Percentiles rank a stretch among this genome's conserved stretches.
phyloP scores from a whole-genome alignment of 192 early-diverging fungal genomes.

The Linnemannia zychae region DNA sequence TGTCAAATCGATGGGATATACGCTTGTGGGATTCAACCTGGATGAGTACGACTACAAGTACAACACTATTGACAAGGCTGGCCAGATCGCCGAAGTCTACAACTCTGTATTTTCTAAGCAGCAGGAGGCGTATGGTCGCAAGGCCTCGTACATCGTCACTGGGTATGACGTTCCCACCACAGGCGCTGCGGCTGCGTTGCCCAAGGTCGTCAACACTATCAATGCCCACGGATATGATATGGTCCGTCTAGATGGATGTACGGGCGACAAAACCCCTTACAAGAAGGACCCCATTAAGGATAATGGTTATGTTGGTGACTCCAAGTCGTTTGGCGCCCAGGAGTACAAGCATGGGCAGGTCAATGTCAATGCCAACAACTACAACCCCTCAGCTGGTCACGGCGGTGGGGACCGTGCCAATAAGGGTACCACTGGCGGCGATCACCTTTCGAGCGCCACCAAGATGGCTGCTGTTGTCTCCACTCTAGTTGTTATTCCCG shows the following conservation, averaged over 20 bases:
- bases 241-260: conserved; percentile 67
- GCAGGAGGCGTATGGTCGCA: conserved; percentile 63
- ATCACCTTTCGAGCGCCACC: conserved; percentile 4
- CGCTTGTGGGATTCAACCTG: conserved; percentile 62
- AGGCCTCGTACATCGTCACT: conserved; percentile 61
- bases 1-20: conserved; percentile 58
- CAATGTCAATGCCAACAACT: conserved; percentile 28
- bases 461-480: background rate
- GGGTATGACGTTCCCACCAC: conserved; percentile 67
- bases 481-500: conserved; percentile 12
- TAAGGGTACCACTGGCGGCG: conserved; percentile 2
- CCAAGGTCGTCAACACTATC: conserved; percentile 61
- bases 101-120: conserved; percentile 59
- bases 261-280: conserved; percentile 64
- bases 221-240: conserved; percentile 62
- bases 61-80: conserved; percentile 39
- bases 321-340: conserved; percentile 55
- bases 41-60: conserved; percentile 66
- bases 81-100: conserved; percentile 60
- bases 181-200: conserved; percentile 59
- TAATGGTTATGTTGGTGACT: conserved; percentile 53
- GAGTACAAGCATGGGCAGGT: conserved; percentile 61
- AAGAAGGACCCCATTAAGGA: conserved; percentile 53
- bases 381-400: background rate
- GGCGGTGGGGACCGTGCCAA: background rate